phyloP scores from a whole-genome alignment of 2,329 filamentous ascomycete species.

The Aspergillus bombycis region DNA sequence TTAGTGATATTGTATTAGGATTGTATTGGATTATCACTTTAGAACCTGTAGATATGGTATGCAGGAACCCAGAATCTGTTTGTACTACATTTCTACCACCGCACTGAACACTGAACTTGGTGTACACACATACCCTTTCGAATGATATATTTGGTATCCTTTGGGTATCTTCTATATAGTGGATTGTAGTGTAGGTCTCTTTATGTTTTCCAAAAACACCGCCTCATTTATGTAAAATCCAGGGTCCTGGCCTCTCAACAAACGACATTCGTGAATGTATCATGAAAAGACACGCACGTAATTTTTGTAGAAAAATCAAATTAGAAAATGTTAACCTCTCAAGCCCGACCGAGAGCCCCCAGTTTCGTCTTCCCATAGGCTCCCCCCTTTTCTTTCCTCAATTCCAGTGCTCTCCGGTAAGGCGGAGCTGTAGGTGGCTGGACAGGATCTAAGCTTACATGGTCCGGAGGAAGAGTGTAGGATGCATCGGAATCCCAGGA shows the following conservation, averaged over 20 bases:
- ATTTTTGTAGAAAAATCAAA: conserved; percentile 7
- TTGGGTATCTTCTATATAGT: conserved; percentile 23
- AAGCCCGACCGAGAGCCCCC: conserved; percentile 29
- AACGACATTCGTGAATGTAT: background rate
- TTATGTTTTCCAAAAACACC: background rate
- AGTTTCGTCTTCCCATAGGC: conserved; percentile 73
- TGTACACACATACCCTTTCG: background rate
- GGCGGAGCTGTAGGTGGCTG: conserved; percentile 95
- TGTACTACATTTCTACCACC: background rate
- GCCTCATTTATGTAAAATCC: background rate
- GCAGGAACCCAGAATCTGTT: too few species aligned
- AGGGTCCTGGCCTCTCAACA: background rate
- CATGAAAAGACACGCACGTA: background rate
- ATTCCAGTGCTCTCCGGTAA: conserved; percentile 87
- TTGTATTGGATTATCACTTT: too few species aligned
- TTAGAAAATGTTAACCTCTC: conserved; percentile 13
- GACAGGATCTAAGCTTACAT: conserved; percentile 85
- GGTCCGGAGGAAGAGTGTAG: conserved; percentile 82
- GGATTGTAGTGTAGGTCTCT: conserved; percentile 2
- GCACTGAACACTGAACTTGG: background rate
- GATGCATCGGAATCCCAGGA: conserved; percentile 95
- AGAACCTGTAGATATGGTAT: too few species aligned
- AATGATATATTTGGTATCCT: conserved; percentile 10
- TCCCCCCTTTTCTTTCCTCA: conserved; percentile 74
- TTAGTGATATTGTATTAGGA: too few species aligned